Base-by-base conservation (phyloP, 1,139 yeast species). In the Taphrina deformans region DNA sequence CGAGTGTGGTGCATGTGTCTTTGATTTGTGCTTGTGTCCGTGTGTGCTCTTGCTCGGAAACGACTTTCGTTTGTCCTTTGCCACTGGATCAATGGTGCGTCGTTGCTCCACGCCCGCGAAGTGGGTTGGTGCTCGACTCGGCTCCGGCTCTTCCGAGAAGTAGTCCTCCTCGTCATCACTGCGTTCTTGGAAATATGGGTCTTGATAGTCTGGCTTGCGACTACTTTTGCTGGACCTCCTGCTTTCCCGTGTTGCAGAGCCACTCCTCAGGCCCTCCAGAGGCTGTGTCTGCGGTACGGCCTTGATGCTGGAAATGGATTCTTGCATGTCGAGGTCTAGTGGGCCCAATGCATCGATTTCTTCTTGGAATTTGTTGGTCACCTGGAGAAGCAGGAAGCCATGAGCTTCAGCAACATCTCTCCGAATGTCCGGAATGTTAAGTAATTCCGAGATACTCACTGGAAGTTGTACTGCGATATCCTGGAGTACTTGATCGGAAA, bases 401-500 rank as follows among this genome's bases (percentile, higher is more conserved):
- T 56, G 31, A 2, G 44, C 40, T 23, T 41, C 60, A 3, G 52
- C 66, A n/a, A 26, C 27, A 9, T 58, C 41, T 12, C 41, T 29
- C 3, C 45, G 24, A 14, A 64, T 45, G 14, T 55, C 64, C 16
- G 40, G 29, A 24, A 64, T 50, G 23, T 51, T 44, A 24, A 27
- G 46, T 44, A 64, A 18, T n/a, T 51, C 64, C 6, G 41, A 41
- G 12, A 31, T 23, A 58, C 44, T 64, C 26, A 51, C 26, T 12
- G 66, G 66, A 12, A 64, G 24, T 1, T 50, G 48, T 12, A 40
- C 53, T 2, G 66, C 66, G 27, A 64, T 64, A 29, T 51, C 62
- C 18, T 16, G 40, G n/a, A 64, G 51, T n/a, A 58, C 38, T 21
- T 59, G 48, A 64, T 64, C 66, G 16, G 66, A 48, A 33, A 64